Evolutionary conservation across 1,284 basidiomycete genomes (phyloP).

Genomic region (Ceraceosorus guamensis): DNA sequence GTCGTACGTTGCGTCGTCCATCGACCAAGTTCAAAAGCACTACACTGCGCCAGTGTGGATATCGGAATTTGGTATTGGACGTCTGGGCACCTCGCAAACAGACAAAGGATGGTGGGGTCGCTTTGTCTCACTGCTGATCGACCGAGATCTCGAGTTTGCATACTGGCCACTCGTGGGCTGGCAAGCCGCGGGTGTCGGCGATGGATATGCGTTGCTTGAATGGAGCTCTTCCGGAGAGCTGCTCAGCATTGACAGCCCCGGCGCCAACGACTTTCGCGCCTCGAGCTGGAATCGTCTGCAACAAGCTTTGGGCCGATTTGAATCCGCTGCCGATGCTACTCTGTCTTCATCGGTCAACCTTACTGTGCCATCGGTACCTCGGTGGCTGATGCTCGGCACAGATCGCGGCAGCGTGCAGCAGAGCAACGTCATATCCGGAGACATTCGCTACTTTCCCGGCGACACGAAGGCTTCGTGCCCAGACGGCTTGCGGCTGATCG

Average conservation of each 20-base stretch:
- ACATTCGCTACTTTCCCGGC: constrained; percentile 3
- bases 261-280: constrained; percentile 8
- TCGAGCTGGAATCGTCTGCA: not conserved
- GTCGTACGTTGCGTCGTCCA: constrained; percentile 7
- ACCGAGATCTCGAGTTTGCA: constrained; percentile 12
- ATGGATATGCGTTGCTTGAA: constrained; percentile 8
- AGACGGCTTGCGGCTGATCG: constrained; percentile 10
- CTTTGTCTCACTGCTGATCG: constrained; percentile 5
- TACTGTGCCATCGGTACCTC: not conserved
- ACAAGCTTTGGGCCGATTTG: not conserved
- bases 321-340: too few species aligned
- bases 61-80: constrained; percentile 9
- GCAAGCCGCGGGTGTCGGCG: constrained; percentile 9
- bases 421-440: constrained; percentile 5
- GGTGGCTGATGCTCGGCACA: constrained; percentile 7
- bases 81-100: not conserved
- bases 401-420: constrained; percentile 5
- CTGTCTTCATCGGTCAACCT: not conserved
- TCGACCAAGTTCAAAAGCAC: constrained; percentile 2
- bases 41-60: constrained; percentile 17
- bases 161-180: constrained; percentile 14
- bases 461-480: constrained; percentile 8
- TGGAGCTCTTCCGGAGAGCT: constrained; percentile 4
- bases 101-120: constrained; percentile 11
- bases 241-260: constrained; percentile 8